A percentile compares a stretch with the other conserved stretches of the same genome.
phyloP scores from a whole-genome alignment of 106 monocot genomes.

The Narthecium ossifragum region DNA sequence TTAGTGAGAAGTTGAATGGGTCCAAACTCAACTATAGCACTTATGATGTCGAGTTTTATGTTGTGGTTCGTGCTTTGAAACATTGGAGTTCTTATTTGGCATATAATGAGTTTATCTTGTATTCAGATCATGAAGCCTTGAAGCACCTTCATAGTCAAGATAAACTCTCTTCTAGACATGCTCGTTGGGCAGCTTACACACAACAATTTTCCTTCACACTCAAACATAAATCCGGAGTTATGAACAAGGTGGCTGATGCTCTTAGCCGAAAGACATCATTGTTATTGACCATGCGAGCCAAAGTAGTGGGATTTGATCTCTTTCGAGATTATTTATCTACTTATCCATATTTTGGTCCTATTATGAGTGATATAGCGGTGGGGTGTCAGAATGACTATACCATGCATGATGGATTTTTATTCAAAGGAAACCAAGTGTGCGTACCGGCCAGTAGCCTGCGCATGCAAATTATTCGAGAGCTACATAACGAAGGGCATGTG shows the following conservation, averaged over 20 bases:
- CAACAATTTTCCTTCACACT: not conserved
- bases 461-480: not conserved
- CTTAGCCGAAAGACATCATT: not conserved
- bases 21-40: not conserved
- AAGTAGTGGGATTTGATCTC: not conserved
- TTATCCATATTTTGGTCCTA: too few species aligned
- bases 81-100: not conserved
- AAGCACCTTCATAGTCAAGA: not conserved
- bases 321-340: not conserved
- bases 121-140: not conserved
- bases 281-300: not conserved
- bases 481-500: not conserved
- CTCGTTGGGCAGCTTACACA: not conserved
- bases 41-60: conserved; percentile 2
- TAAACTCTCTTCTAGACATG: not conserved
- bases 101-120: not conserved
- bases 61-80: not conserved
- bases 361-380: too few species aligned
- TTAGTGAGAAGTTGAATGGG: conserved; percentile 1
- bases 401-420: too few species aligned
- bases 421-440: too few species aligned
- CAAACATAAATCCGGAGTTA: not conserved
- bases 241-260: not conserved
- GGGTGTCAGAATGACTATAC: not conserved
- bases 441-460: not conserved